These are phyloP conservation scores for Penicillium sp. DNA, from an alignment of 2,329 filamentous ascomycete species.

Conservation along the genomic window DNA sequence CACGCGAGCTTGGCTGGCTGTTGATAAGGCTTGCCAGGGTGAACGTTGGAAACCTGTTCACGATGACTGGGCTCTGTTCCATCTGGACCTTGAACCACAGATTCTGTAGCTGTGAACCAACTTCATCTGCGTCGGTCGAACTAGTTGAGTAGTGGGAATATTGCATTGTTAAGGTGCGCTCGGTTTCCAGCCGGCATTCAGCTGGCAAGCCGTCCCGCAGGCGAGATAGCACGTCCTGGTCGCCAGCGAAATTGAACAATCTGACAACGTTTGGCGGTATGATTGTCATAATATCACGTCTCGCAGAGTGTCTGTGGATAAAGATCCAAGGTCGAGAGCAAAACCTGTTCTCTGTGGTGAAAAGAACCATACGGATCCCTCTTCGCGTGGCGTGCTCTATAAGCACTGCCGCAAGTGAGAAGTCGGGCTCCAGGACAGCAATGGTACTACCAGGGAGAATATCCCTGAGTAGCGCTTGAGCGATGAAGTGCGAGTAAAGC, in stretches of 20 bases:
- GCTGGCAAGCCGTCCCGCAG: conserved; percentile 8
- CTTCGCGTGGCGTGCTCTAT: conserved; percentile 8
- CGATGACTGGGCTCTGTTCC: conserved; percentile 8
- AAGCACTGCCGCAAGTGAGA: conserved; percentile 14
- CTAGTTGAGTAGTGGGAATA: background rate
- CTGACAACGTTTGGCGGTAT: conserved; percentile 9
- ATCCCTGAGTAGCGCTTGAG: conserved; percentile 7
- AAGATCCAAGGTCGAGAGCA: conserved; percentile 16
- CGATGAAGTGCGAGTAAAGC: conserved; percentile 15
- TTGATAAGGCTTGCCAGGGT: conserved; percentile 10
- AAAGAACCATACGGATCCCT: conserved; percentile 14
- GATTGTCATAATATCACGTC: conserved; percentile 11
- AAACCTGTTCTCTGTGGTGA: conserved; percentile 13
- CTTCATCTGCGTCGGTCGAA: background rate
- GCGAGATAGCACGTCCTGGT: background rate
- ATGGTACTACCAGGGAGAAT: conserved; percentile 7
- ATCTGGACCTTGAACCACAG: conserved; percentile 4
- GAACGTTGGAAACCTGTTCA: conserved; percentile 6
- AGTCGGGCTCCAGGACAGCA: conserved; percentile 20
- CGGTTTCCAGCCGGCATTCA: conserved; percentile 12
- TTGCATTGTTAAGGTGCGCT: conserved; percentile 9
- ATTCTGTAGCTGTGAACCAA: conserved; percentile 5
- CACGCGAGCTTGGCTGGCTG: background rate
- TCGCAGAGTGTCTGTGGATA: conserved; percentile 15
- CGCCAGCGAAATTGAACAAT: conserved; percentile 7